Conservation (phyloP, 177 flowering plant species). For the Tripterygium wilfordii region DNA sequence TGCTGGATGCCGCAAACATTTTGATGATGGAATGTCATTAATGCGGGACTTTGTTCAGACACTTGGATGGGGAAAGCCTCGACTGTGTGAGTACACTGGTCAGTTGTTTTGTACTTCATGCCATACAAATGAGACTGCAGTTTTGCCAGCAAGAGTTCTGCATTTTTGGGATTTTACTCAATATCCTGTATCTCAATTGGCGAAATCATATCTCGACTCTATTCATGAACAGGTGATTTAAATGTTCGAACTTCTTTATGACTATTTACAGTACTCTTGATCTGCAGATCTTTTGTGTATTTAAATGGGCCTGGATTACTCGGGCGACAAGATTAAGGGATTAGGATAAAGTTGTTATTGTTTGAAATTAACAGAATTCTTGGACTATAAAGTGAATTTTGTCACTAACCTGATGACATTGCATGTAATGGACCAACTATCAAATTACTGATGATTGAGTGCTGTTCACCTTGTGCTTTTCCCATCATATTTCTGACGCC, state of each 20-base stretch:
- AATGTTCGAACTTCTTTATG: neutral
- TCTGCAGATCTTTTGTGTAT: too few relatives aligned
- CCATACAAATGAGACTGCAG: constrained; percentile 86
- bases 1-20: constrained; percentile 84
- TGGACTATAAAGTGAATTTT: too few relatives aligned
- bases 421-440: too few relatives aligned
- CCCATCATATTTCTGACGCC: too few relatives aligned
- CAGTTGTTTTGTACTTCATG: constrained; percentile 88
- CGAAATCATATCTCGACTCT: constrained; percentile 85
- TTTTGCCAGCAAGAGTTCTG: constrained; percentile 87
- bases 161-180: constrained; percentile 86
- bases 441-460: too few relatives aligned
- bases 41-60: constrained; percentile 64
- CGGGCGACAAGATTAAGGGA: neutral
- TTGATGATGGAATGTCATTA: constrained; percentile 57
- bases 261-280: too few relatives aligned
- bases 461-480: too few relatives aligned
- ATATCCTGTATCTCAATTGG: constrained; percentile 90
- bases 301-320: too few relatives aligned
- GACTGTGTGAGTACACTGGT: constrained; percentile 90
- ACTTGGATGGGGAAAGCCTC: constrained; percentile 92
- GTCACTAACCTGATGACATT: too few relatives aligned
- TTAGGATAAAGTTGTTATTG: too few relatives aligned
- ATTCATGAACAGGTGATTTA: constrained; percentile 73
- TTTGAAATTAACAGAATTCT: too few relatives aligned